Base-by-base conservation (phyloP, 306 rosid genomes). In the Cyclanthera cordifolia region DNA sequence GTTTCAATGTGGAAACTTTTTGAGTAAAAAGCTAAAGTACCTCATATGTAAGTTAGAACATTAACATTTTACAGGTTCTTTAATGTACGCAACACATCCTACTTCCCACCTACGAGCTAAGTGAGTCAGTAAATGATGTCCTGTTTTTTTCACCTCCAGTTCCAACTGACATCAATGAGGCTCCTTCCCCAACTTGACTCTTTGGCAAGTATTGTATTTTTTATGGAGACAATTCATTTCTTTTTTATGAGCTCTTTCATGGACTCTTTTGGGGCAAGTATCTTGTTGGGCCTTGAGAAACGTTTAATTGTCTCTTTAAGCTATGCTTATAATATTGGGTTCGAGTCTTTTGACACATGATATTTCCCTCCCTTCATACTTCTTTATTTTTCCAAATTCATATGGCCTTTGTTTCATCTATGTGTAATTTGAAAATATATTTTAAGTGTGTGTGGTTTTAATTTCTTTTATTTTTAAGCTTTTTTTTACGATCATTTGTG, bases 401-500 rank as follows among this genome's bases (percentile, higher is more conserved):
- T 45, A 6, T 45, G 70, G 53, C 21, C 21, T 23, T 6, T 23
- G 25, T 15, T 24, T 66, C 8, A 46, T 41, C 43, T 66, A 14
- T 66, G 16, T 47, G 41, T 24, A 14, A 8, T 47, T 46, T 9
- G 71, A 46, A 45, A 66, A 47, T 46, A 46, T 66, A 24, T 47
- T 4, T 25, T 66, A 66, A 45, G 25, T 34, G 41, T 60, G 50
- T 77, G 43, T 37, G 43, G 43, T 71, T 76, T 32, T 69, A 19
- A 30, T 24, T 16, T 66, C 70, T 19, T 61, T n/a, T 67, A 23
- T 47, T 19, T 51, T 37, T 39, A 48, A 23, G 16, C 16, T 37
- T 56, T 45, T 66, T 66, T 14, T 14, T 39, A 39, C 61, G 49
- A 17, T 41, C 20, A 73, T 28, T 57, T 56, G 19, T 80, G 72